Evolutionary conservation across 2,329 filamentous ascomycete species (phyloP), one percentile per base, ranked within the genome.

Genomic region (Fusarium haematococcum): DNA sequence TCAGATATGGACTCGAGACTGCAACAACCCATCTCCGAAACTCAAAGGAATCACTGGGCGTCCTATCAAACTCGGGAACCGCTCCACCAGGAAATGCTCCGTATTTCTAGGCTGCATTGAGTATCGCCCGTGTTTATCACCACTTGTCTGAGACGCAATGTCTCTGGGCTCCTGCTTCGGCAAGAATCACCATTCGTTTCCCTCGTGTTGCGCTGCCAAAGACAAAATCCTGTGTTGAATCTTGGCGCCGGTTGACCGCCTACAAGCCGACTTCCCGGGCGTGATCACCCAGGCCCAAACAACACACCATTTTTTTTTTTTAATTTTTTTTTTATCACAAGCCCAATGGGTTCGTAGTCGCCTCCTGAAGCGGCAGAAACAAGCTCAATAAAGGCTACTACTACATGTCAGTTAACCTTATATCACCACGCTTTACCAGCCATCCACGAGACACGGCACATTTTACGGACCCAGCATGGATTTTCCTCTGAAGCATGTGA

Each of bases 121-220:
- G 64, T 62, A 67, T 59, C 30, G 13, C 32, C 30, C 32, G 30
- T 14, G 56, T 57, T 65, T 25, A 65, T 68, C 65, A 57, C 27
- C 27, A 56, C 60, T 60, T 54, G 25, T 43, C 56, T 57, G 14
- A 54, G 56, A 60, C 33, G 37, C 45, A 58, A 65, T 72, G 41
- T 63, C 63, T 63, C 30, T 35, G 43, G 18, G 23, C 60, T 58
- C 70, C 57, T 68, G 41, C 20, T 63, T 63, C 16, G 61, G 25
- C 61, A 63, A 63, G 20, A 67, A 67, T 72, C 61, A 35, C 41
- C 69, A n/a, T 43, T 68, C 64, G 57, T 63, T 63, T 65, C 62
- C 41, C 37, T 70, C 69, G 63, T 62, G 67, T 65, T 62, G 57
- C 56, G 41, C 57, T 32, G 50, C 32, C 59, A 52, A 37, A 60